Evolutionary conservation across 352 stramenopile species (phyloP).

Genomic region (Phytophthora syringae): DNA sequence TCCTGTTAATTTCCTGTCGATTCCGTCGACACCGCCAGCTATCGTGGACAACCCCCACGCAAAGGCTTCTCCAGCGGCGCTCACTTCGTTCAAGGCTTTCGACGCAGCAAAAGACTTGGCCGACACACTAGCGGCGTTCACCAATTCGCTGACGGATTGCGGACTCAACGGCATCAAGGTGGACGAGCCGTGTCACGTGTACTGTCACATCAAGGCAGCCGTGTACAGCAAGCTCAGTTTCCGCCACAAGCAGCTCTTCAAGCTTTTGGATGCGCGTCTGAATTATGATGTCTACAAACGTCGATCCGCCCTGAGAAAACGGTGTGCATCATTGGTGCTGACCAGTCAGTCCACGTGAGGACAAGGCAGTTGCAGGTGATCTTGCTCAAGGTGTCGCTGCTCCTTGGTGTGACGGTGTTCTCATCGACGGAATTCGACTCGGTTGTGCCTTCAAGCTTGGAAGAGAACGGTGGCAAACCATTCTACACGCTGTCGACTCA

Average conservation of each 20-base stretch:
- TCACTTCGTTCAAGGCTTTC: constrained; percentile 60
- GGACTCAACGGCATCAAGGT: constrained; percentile 48
- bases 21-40: constrained; percentile 4
- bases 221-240: constrained; percentile 64
- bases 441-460: constrained; percentile 44
- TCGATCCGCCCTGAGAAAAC: constrained; percentile 50
- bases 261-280: constrained; percentile 60
- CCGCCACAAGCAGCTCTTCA: constrained; percentile 76
- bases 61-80: constrained; percentile 26
- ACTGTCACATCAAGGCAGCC: constrained; percentile 59
- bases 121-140: constrained; percentile 52
- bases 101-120: constrained; percentile 60
- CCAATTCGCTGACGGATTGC: constrained; percentile 50
- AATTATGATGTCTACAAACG: constrained; percentile 52
- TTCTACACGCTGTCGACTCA: constrained; percentile 72
- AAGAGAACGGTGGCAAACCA: constrained; percentile 53
- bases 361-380: constrained; percentile 83
- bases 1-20: constrained; percentile 16
- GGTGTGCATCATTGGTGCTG: constrained; percentile 74
- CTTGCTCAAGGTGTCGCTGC: constrained; percentile 75
- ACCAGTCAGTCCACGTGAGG: constrained; percentile 81
- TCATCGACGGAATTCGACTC: constrained; percentile 58
- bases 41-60: constrained; percentile 8
- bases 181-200: constrained; percentile 54
- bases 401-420: constrained; percentile 69